Percentiles rank a stretch among this genome's conserved stretches.
Evolutionary conservation across 2,329 filamentous ascomycete species (phyloP).

Genomic region (Incumbomyces delicatus): DNA sequence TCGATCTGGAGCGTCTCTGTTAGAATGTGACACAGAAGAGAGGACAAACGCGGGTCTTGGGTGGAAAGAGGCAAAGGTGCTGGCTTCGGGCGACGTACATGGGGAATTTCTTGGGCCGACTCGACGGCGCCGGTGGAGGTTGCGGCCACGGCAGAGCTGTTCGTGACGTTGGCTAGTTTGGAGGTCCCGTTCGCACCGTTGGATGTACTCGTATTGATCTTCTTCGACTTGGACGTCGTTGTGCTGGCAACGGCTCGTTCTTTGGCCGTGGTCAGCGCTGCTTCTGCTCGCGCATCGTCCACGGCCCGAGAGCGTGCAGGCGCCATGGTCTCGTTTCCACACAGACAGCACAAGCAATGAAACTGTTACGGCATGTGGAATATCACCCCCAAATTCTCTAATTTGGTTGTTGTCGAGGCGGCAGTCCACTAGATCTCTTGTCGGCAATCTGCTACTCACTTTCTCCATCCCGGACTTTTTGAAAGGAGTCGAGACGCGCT

Average conservation of each 20-base stretch:
- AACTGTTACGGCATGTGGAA: not conserved
- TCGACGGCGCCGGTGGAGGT: slow-evolving; percentile 8
- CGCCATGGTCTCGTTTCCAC: slow-evolving; percentile 26
- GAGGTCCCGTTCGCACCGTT: slow-evolving; percentile 27
- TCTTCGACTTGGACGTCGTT: slow-evolving; percentile 14
- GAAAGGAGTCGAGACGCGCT: too few relatives aligned
- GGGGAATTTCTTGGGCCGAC: slow-evolving; percentile 22
- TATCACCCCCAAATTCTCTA: not conserved
- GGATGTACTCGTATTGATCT: slow-evolving; percentile 12
- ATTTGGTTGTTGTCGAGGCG: not conserved
- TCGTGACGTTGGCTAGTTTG: slow-evolving; percentile 11
- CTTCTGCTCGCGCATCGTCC: slow-evolving; percentile 40
- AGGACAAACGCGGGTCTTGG: not conserved
- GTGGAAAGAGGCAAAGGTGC: not conserved
- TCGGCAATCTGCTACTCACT: too few relatives aligned
- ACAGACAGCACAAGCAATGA: not conserved
- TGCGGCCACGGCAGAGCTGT: slow-evolving; percentile 17
- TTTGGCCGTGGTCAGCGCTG: slow-evolving; percentile 33
- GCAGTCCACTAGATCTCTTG: too few relatives aligned
- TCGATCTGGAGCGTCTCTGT: slow-evolving; percentile 11
- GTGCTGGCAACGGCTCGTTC: slow-evolving; percentile 10
- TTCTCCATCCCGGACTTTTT: too few relatives aligned
- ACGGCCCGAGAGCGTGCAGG: slow-evolving; percentile 36
- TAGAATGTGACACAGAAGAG: not conserved
- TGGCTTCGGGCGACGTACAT: too few relatives aligned